Conservation (phyloP, 768 basidiomycete species). For the Mycena epipterygia region DNA sequence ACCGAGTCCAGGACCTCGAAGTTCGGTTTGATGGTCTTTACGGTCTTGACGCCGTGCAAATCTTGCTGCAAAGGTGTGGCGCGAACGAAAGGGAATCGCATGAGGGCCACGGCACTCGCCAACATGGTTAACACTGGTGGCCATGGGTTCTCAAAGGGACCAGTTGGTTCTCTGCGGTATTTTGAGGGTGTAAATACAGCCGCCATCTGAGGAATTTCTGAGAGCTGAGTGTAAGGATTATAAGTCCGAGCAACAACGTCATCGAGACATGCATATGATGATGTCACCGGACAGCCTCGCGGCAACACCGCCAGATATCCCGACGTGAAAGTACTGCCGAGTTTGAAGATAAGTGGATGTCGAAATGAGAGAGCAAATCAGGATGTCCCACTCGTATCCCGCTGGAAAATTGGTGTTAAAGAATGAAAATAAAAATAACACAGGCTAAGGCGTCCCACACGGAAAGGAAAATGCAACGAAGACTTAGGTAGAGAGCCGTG, state of each 20-base stretch:
- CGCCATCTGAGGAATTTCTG: conserved; percentile 19
- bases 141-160: conserved; percentile 35
- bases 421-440: no score
- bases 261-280: no score
- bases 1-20: conserved; percentile 22
- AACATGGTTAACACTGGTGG: conserved; percentile 35
- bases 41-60: conserved; percentile 31
- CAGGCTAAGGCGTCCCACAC: no score
- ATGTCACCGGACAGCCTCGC: no score
- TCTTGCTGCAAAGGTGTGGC: conserved; percentile 30
- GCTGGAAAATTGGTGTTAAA: no score
- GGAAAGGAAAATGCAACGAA: no score
- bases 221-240: neutral
- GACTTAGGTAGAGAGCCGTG: no score
- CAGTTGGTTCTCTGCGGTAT: conserved; percentile 10
- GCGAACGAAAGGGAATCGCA: conserved; percentile 32
- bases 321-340: no score
- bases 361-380: no score
- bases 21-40: conserved; percentile 30
- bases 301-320: no score
- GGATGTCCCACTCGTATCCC: no score
- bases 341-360: no score
- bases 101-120: conserved; percentile 28
- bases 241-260: neutral
- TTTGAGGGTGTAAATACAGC: conserved; percentile 27